phyloP scores from a whole-genome alignment of 352 stramenopile genomes.

The Phytophthora niederhauseri region DNA sequence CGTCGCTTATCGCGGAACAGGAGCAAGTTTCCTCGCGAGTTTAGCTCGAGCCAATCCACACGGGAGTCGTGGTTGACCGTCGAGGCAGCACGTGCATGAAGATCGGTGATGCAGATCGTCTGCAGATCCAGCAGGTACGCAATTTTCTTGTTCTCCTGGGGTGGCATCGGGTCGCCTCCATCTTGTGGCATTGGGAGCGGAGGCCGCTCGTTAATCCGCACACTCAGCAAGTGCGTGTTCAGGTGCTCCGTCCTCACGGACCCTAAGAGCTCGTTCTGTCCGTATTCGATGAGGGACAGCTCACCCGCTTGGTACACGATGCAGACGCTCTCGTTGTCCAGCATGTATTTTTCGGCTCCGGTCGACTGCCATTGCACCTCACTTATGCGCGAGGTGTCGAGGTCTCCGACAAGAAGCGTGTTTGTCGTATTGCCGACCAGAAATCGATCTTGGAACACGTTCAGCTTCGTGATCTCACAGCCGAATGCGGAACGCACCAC shows the following conservation, averaged over 20 bases:
- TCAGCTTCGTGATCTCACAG: conserved; percentile 94
- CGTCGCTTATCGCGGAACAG: conserved; percentile 94
- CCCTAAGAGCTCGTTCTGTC: conserved; percentile 92
- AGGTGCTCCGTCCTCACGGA: conserved; percentile 93
- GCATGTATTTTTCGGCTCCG: conserved; percentile 94
- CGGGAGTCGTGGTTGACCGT: conserved; percentile 93
- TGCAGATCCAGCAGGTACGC: conserved; percentile 94
- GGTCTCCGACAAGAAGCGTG: conserved; percentile 92
- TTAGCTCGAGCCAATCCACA: conserved; percentile 96
- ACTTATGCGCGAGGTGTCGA: conserved; percentile 92
- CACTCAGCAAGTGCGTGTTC: conserved; percentile 92
- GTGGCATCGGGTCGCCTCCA: conserved; percentile 31
- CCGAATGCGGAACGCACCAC: conserved; percentile 91
- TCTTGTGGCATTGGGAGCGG: conserved; percentile 26
- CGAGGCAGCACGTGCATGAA: conserved; percentile 77
- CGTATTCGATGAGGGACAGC: conserved; percentile 95
- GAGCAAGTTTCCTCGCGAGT: conserved; percentile 88
- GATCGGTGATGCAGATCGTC: conserved; percentile 91
- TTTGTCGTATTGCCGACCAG: conserved; percentile 93
- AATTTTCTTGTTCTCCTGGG: conserved; percentile 93
- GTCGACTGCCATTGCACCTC: conserved; percentile 93
- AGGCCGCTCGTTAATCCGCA: conserved; percentile 93
- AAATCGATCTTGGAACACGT: conserved; percentile 94
- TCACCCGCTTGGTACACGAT: conserved; percentile 94
- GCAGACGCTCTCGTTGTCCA: conserved; percentile 92